Evolutionary conservation across 1,284 basidiomycete species (phyloP), one percentile per base, ranked within the genome.

Genomic region (Pterulicium gracile): DNA sequence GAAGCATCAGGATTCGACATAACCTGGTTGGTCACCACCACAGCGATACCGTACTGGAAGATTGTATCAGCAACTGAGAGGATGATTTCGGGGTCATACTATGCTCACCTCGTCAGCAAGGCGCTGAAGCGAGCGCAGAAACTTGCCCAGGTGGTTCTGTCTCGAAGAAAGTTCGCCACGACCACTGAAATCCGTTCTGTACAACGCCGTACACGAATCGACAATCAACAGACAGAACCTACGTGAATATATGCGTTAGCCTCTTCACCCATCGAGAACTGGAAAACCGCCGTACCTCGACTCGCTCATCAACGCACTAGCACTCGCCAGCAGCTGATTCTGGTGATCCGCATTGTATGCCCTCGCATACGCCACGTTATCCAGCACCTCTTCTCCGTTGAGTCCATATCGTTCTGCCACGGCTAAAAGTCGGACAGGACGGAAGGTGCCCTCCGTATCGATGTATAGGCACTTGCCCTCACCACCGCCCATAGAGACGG

Each of bases 281-380:
- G n/a, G 27, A 22, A 21, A n/a, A 12, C 1, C 47, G 23, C 55
- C 73, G 50, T 51, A 93, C 92, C 93, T 80, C 22, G 92, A 95
- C 61, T 97, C 93, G 1, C 91, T 88, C 94, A 97, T 97, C 63
- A 98, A 80, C 7, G 93, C 95, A 58, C 90, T 91, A 1, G 96
- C 96, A 55, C 85, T 88, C 0, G 91, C 82, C 43, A 99, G 71
- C 42, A 99, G 72, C 47, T 89, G 79, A 50, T 91, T 80, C 63
- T 99, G 96, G 65, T 98, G 96, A 61, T 99, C 96, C 34, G 94
- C 93, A 58, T 98, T 99, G 66, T 98, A 98, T 50, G 96, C 96
- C 56, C 96, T 75, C 1, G 96, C 96, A 65, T 98, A 98, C 10
- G 96, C 96, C 36, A 99, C 89, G 57, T 99, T 99, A 65, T 99